Base-by-base conservation (phyloP, 192 early-diverging fungal species). In the Backusella parvicylindrica region DNA sequence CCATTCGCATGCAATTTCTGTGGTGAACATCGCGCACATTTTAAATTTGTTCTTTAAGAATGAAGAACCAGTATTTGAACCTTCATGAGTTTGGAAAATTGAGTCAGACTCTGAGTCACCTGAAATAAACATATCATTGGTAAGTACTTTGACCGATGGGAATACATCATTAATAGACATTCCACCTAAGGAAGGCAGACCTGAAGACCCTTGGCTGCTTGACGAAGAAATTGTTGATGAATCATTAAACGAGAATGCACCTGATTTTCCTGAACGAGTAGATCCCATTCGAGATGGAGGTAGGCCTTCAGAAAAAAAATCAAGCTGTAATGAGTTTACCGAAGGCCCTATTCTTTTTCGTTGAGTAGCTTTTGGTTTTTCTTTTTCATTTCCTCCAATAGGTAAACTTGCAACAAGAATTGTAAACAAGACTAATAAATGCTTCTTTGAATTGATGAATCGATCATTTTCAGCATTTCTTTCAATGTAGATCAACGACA, bases 391-490 rank as follows among this genome's bases (percentile, higher is more conserved):
- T 0, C 37, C 63, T 28, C 78, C 53, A 68, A 83, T 84, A 3
- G 87, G 85, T 53, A 77, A 47, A 13, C 68, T 36, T 18, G 85
- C 85, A 18, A 80, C 74, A 68, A 88, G 81, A 23, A 78, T 69
- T 53, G 80, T 74, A 56, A 88, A 86, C 35, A 86, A 70, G 16
- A 64, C 60, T 8, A 77, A 75, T 28, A 88, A 40, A 12, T 75
- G 74, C 36, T 79, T 74, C n/a, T 71, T 75, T 13, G 64, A 76
- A 15, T 83, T 36, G 2, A 83, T 53, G 3, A 88, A 41, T 11
- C 79, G 70, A 53, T 89, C 87, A 49, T 85, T 82, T 28, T 89
- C 86, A 2, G 63, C 56, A 12, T 71, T 60, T 31, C 86, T 70
- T n/a, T 86, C 86, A 3, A 88, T 63, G 37, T 71, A 73, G 21